Base-by-base conservation (phyloP, 345 rosid genomes). In the Citrus glauca region DNA sequence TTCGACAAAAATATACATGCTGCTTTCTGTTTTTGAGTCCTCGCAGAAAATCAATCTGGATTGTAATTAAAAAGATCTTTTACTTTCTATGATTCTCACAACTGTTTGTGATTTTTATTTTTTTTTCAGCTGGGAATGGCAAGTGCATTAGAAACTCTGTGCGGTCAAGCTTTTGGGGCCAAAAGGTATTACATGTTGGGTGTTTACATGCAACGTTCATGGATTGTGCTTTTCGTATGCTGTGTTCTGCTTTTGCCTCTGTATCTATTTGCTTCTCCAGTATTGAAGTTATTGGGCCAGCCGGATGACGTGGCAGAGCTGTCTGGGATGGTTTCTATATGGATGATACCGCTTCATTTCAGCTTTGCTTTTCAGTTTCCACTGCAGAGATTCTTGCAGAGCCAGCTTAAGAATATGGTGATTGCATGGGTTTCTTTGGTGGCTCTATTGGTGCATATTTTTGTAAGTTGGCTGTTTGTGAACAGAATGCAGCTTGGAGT, bases 141-240 rank as follows among this genome's bases (percentile, higher is more conserved):
- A 13, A 90, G 91, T 79, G 95, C 95, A 32, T 78, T 89, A 33
- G 90, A 89, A 55, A 89, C 92, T 7, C 76, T 89, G 17, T 89
- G 92, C 28, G 92, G 92, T 48, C 95, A 91, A 88, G 92, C 93
- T 17, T 91, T 72, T 65, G 95, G 93, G 25, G 95, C 95, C 5
- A 92, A 87, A 75, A 86, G 86, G 78, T 89, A 87, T 78, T 60
- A 87, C 75, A 85, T 89, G 94, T 66, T 92, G 77, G 97, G 97
- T 11, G 84, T 91, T 1, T 92, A 91, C 88, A 71, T 92, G 93
- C 94, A 90, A 38, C 82, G 97, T 32, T 91, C 95, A n/a, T 91
- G 95, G 95, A 87, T 91, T 57, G 91, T 91, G 68, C 81, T 91
- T 66, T 86, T 84, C 79, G 1, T 82, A 16, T 87, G 86, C 19